These are phyloP conservation scores for Pseudopithomyces chartarum DNA, from an alignment of 2,329 filamentous ascomycete species.

Conservation along the genomic window DNA sequence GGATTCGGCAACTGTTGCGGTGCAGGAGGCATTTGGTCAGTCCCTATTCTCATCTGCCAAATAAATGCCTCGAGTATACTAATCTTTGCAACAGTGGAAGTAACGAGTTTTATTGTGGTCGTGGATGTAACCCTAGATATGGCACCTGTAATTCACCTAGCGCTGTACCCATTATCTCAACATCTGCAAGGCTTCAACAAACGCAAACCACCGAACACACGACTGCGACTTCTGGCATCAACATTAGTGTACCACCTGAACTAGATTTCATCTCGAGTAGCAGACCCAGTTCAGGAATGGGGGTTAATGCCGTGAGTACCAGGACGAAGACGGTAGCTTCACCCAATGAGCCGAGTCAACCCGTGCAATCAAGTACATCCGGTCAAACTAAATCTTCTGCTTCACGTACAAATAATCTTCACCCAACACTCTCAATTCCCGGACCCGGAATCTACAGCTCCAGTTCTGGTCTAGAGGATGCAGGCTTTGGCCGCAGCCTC, in stretches of 20 bases:
- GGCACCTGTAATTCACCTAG: neutral
- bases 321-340: neutral
- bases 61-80: neutral
- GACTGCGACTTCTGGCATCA: neutral
- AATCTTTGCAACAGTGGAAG: neutral
- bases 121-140: neutral
- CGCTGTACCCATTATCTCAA: neutral
- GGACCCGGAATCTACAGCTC: neutral
- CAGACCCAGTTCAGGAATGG: neutral
- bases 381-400: neutral
- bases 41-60: neutral
- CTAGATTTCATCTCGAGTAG: neutral
- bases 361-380: neutral
- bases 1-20: slow-evolving; percentile 8
- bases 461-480: neutral
- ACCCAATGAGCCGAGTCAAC: neutral
- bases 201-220: neutral
- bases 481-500: neutral
- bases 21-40: slow-evolving; percentile 2
- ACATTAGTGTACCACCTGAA: neutral
- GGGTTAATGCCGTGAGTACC: neutral
- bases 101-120: neutral
- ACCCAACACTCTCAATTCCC: neutral
- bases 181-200: neutral
- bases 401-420: neutral